Evolutionary conservation across 805 yeast genomes (phyloP).

Genomic region (Yarrowia porcina): DNA sequence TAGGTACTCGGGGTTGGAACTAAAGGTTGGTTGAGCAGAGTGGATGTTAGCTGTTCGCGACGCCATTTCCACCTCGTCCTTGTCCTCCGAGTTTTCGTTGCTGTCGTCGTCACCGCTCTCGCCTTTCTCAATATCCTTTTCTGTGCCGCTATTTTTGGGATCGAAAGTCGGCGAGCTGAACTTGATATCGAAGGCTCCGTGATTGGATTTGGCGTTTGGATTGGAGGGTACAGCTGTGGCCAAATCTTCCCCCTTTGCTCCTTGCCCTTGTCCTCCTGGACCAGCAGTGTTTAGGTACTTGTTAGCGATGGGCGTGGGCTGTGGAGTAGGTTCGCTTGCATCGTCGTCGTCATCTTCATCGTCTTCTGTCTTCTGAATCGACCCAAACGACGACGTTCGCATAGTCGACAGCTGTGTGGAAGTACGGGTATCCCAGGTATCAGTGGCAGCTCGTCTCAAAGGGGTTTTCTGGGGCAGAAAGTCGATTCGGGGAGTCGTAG

Average conservation of each 20-base stretch:
- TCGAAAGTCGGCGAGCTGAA: conserved; percentile 13
- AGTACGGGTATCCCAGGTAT: conserved; percentile 18
- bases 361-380: not conserved
- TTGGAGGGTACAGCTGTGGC: not conserved
- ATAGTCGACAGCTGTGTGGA: conserved; percentile 1
- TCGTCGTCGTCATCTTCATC: not conserved
- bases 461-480: not conserved
- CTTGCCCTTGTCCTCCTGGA: not conserved
- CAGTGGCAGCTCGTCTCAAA: not conserved
- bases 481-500: not conserved
- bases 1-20: conserved; percentile 9
- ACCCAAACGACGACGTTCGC: not conserved
- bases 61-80: not conserved
- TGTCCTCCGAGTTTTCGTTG: not conserved
- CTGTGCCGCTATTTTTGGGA: not conserved
- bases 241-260: too few relatives aligned
- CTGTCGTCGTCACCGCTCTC: not conserved
- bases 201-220: not conserved
- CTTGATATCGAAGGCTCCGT: not conserved
- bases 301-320: conserved; percentile 17
- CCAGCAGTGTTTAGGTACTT: conserved; percentile 14
- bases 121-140: not conserved
- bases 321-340: not conserved
- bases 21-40: not conserved
- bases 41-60: conserved; percentile 2